Evolutionary conservation across 768 basidiomycete genomes (phyloP), one percentile per base, ranked within the genome.

Genomic region (Phlegmacium glaucopus): DNA sequence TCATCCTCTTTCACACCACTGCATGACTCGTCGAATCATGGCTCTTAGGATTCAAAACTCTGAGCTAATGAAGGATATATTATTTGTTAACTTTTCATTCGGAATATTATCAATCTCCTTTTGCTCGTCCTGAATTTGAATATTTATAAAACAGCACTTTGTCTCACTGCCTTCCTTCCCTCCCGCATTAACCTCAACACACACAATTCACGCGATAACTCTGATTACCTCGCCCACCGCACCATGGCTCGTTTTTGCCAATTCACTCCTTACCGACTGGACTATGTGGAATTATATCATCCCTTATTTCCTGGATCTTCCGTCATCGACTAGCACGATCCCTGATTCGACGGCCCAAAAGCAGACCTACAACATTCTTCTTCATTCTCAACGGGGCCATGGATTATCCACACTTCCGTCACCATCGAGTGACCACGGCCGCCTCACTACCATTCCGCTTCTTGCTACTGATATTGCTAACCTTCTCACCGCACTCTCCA

Each of bases 331-430:
- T n/a, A 34, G 32, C 10, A 34, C 32, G 6, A 34, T 10, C 6
- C 32, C 32, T 34, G 32, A 34, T 34, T 10, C 32, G n/a, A 34
- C 32, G 4, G 38, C 43, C 16, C 27, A 41, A 8, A 32, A 45
- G 28, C 50, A 22, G 18, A 51, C 53, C n/a, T 76, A 67, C 60
- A 80, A 80, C 57, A 57, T 80, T 15, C 60, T 80, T 9, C 53
- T 78, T 2, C 74, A 78, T 47, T 76, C 74, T 10, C 78, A 79
- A 52, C 70, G 78, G 12, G 79, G 79, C 6, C 78, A 80, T 46
- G 77, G 77, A 0, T 51, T 54, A 22, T 77, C 77, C n/a, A 65
- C 69, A 1, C 51, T 71, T 34, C 62, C 73, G 26, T 13, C 47
- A 10, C 4, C 18, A 2, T 30, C 36, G 6, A 49, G 49, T 12